A percentile compares a stretch with the other conserved stretches of the same genome.
Evolutionary conservation across 495 filamentous ascomycete genomes (phyloP).

Genomic region (Aspergillus cavernicola): DNA sequence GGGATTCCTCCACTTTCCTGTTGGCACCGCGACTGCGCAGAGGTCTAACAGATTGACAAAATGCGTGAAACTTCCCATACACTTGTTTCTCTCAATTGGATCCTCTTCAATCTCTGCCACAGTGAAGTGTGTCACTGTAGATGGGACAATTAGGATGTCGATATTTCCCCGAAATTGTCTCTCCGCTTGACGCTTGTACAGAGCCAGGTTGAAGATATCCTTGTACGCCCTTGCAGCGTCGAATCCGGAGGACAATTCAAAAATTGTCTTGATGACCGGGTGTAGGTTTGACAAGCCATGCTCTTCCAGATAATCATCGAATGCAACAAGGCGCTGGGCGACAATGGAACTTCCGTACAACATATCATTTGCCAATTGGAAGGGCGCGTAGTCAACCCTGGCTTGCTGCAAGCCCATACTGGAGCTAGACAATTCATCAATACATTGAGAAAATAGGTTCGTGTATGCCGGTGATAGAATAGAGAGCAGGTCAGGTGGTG

Average conservation of each 20-base stretch:
- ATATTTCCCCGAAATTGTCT: background rate
- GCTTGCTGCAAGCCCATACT: no score
- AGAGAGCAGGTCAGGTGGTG: background rate
- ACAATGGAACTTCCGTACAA: constrained; percentile 8
- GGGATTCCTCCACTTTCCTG: background rate
- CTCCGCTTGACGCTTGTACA: constrained; percentile 3
- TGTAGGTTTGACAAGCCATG: background rate
- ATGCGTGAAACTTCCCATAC: constrained; percentile 8
- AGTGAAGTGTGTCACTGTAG: constrained; percentile 2
- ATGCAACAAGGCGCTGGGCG: constrained; percentile 3
- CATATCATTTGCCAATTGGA: constrained; percentile 6
- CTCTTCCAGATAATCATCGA: background rate
- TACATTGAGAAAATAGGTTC: no score
- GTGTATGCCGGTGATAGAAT: background rate
- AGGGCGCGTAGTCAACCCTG: background rate
- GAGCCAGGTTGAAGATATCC: constrained; percentile 5
- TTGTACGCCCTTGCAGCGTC: constrained; percentile 5
- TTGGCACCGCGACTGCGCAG: constrained; percentile 2
- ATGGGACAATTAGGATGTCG: constrained; percentile 3
- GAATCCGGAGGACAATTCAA: constrained; percentile 2
- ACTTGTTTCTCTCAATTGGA: constrained; percentile 1
- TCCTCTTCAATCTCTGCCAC: constrained; percentile 4
- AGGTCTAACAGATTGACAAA: constrained; percentile 6
- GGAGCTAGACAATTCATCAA: no score
- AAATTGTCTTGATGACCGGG: background rate